Evolutionary conservation across 352 stramenopile genomes (phyloP).

Genomic region (Phytophthora sojae): DNA sequence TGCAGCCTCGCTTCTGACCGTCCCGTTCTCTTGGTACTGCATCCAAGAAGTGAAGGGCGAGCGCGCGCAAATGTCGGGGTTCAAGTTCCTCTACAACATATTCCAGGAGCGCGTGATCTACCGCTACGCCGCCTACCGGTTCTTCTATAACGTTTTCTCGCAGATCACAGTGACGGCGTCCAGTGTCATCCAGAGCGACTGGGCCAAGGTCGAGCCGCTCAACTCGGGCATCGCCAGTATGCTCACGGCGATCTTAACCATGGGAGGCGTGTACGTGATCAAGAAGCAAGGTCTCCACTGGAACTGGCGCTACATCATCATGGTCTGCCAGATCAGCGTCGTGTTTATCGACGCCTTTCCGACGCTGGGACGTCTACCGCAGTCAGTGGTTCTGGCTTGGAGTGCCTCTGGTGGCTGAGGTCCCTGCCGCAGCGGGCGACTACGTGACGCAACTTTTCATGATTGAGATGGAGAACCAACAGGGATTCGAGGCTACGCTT

Average conservation of each 20-base stretch:
- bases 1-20: constrained; percentile 32
- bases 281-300: constrained; percentile 55
- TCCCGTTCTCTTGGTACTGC: constrained; percentile 48
- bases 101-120: constrained; percentile 54
- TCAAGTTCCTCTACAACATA: constrained; percentile 52
- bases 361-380: constrained; percentile 66
- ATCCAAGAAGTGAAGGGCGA: constrained; percentile 47
- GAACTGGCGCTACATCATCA: constrained; percentile 61
- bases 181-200: constrained; percentile 56
- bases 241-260: constrained; percentile 44
- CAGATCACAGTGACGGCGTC: constrained; percentile 53
- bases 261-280: constrained; percentile 38
- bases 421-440: constrained; percentile 41
- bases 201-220: constrained; percentile 60
- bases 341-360: constrained; percentile 51
- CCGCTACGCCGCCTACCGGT: constrained; percentile 53
- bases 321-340: constrained; percentile 43
- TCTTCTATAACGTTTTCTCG: constrained; percentile 53
- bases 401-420: constrained; percentile 48
- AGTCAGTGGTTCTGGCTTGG: constrained; percentile 71
- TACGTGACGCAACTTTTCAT: constrained; percentile 54
- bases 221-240: constrained; percentile 62
- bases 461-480: constrained; percentile 47
- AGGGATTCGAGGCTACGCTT: constrained; percentile 59
- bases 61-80: constrained; percentile 26